These are phyloP conservation scores for Melastoma malabathricum DNA, from an alignment of 345 rosid genomes.

Conservation along the genomic window DNA sequence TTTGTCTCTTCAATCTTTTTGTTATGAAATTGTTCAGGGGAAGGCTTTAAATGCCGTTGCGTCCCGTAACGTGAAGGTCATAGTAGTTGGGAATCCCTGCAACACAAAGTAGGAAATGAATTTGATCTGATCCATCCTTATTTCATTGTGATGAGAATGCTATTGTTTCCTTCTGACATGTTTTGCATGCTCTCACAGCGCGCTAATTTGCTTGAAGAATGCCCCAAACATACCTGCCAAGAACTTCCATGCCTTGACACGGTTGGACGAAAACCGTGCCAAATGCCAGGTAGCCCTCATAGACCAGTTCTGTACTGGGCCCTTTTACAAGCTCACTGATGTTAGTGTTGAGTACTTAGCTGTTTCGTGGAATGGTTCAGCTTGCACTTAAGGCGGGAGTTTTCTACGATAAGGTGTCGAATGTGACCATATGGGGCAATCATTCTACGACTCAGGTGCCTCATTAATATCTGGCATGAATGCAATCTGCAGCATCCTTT, in stretches of 20 bases:
- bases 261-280: conserved; percentile 93
- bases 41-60: conserved; percentile 92
- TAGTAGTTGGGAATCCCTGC: conserved; percentile 97
- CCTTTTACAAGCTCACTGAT: background rate
- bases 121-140: background rate
- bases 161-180: background rate
- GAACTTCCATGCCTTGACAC: conserved; percentile 90
- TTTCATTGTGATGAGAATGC: background rate
- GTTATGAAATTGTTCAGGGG: conserved; percentile 26
- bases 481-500: background rate
- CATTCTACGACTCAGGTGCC: conserved; percentile 96
- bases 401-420: conserved; percentile 91
- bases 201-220: conserved; percentile 85
- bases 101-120: conserved; percentile 74
- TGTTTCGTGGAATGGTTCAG: conserved; percentile 23
- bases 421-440: conserved; percentile 96
- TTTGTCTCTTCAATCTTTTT: too few species aligned
- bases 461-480: conserved; percentile 1
- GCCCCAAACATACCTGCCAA: conserved; percentile 94
- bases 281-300: conserved; percentile 68
- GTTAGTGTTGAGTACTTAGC: too few species aligned
- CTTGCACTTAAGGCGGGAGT: conserved; percentile 93
- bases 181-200: conserved; percentile 27
- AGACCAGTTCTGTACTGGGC: background rate
- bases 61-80: conserved; percentile 73